phyloP scores from a whole-genome alignment of 2,329 filamentous ascomycete species.

The Phaeosphaeriaceae sp. region DNA sequence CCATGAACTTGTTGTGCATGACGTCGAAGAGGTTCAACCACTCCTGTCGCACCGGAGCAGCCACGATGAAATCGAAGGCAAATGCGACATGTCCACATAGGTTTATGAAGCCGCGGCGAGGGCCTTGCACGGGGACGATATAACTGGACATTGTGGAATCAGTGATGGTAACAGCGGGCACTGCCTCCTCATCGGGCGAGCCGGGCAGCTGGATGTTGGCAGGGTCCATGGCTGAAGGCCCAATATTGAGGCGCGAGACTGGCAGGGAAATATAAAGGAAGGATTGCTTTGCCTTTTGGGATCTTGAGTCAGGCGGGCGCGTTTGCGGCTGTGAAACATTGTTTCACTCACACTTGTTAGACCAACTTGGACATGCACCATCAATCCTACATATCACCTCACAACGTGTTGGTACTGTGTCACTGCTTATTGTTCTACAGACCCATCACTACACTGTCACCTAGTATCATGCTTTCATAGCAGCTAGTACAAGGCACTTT shows the following conservation, averaged over 20 bases:
- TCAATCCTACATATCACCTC: no score
- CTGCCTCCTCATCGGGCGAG: not conserved
- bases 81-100: not conserved
- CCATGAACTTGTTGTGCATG: not conserved
- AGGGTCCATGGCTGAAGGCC: not conserved
- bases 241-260: not conserved
- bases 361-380: no score
- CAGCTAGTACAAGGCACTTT: no score
- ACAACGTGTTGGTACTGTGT: no score
- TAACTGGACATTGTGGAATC: not conserved
- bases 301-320: not conserved
- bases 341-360: not conserved
- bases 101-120: not conserved
- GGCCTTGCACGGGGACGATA: not conserved
- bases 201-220: not conserved
- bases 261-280: not conserved
- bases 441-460: no score
- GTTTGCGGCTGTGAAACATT: not conserved
- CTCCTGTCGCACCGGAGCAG: not conserved
- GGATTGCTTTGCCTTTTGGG: not conserved
- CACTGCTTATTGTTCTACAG: no score
- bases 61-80: not conserved
- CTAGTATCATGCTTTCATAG: no score
- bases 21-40: not conserved
- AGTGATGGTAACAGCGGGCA: not conserved